phyloP scores from a whole-genome alignment of 306 rosid species.

The Datisca glomerata region DNA sequence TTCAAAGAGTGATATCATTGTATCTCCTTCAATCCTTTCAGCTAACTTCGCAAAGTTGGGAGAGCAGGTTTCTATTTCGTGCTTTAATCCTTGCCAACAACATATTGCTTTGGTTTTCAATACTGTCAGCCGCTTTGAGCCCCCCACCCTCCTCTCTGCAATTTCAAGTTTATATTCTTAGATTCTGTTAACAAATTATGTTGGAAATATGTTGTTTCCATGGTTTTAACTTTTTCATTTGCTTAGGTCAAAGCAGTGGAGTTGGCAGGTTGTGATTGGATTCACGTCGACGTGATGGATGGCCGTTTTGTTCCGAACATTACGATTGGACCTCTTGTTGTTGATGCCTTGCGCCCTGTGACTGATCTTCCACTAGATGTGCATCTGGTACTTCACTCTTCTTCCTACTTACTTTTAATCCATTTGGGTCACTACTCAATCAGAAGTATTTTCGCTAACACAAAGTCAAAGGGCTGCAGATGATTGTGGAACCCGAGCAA shows the following conservation, averaged over 20 bases:
- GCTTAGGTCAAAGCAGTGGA: conserved; percentile 92
- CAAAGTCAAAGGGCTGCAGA: conserved; percentile 33
- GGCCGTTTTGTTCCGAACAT: conserved; percentile 99
- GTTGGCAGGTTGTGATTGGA: conserved; percentile 99
- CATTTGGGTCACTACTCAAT: conserved; percentile 1
- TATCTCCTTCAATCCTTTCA: conserved; percentile 93
- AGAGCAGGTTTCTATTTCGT: conserved; percentile 57
- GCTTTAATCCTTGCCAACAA: conserved; percentile 7
- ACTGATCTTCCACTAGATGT: conserved; percentile 99
- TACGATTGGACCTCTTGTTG: conserved; percentile 96
- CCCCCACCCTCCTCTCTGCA: background rate
- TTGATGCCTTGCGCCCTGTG: conserved; percentile 95
- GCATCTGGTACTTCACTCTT: conserved; percentile 78
- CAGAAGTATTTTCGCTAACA: conserved; percentile 1
- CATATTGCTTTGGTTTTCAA: background rate
- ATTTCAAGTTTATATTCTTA: background rate
- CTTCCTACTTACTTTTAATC: conserved; percentile 9
- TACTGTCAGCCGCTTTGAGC: background rate
- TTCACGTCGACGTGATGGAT: conserved; percentile 98
- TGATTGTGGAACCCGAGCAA: conserved; percentile 96
- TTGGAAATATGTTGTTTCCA: background rate
- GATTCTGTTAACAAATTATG: background rate
- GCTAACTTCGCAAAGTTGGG: conserved; percentile 93
- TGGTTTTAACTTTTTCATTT: conserved; percentile 12
- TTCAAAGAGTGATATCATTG: conserved; percentile 77